Percentiles rank a stretch among this genome's conserved stretches.
phyloP scores from a whole-genome alignment of 139 green algal species.

The Auxenochlorella pyrenoidosa region DNA sequence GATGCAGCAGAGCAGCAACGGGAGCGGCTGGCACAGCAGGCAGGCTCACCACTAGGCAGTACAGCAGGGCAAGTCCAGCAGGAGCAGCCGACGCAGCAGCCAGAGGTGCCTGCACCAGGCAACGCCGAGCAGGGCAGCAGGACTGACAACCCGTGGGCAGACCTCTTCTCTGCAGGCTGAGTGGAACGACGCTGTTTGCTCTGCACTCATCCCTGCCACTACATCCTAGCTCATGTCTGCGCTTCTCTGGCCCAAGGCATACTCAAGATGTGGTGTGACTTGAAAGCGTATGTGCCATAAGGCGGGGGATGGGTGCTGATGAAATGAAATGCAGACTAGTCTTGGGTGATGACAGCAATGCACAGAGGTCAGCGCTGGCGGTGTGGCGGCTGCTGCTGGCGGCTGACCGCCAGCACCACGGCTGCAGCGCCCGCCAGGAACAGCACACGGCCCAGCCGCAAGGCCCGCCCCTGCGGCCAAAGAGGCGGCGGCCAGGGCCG shows the following conservation, averaged over 20 bases:
- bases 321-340: not conserved
- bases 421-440: constrained; percentile 24
- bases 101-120: not conserved
- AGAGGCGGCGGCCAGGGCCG: too few relatives aligned
- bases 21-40: not conserved
- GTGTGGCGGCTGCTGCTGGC: not conserved
- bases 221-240: too few relatives aligned
- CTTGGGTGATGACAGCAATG: not conserved
- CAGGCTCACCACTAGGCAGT: not conserved
- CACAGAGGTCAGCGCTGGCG: not conserved
- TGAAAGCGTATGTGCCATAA: too few relatives aligned
- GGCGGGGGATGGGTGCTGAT: too few relatives aligned
- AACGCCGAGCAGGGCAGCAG: not conserved
- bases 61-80: not conserved
- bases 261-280: too few relatives aligned
- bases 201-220: too few relatives aligned
- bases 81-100: not conserved
- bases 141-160: constrained; percentile 9
- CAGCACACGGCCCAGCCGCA: not conserved
- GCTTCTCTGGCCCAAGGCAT: too few relatives aligned
- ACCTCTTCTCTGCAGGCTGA: not conserved
- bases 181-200: too few relatives aligned
- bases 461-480: not conserved
- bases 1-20: not conserved
- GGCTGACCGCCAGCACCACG: not conserved